Conservation (phyloP, 192 early-diverging fungal genomes). For the Spizellomyces sp. region DNA sequence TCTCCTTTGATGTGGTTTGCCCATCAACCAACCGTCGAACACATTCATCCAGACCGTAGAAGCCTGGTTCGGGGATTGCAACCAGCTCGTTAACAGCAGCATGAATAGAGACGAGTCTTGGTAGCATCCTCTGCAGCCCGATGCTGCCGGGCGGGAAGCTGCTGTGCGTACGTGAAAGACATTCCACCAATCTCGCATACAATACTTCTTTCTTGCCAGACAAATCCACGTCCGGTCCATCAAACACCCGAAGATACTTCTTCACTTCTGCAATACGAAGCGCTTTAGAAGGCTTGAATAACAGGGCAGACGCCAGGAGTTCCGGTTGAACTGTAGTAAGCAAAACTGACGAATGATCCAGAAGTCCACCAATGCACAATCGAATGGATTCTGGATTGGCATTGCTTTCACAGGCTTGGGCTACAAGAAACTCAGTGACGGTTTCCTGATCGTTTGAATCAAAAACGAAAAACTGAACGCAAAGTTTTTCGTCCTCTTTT, state of each 20-base stretch:
- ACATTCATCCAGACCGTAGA: conserved; percentile 22
- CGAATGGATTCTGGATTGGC: background rate
- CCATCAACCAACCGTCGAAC: conserved; percentile 3
- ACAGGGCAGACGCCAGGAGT: conserved; percentile 10
- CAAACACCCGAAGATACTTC: conserved; percentile 31
- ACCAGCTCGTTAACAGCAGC: conserved; percentile 11
- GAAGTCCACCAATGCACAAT: conserved; percentile 32
- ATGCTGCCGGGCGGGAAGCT: background rate
- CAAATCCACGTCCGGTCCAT: background rate
- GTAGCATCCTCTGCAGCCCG: conserved; percentile 18
- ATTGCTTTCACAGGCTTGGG: conserved; percentile 6
- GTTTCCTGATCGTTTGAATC: conserved; percentile 14
- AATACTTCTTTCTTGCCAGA: conserved; percentile 22
- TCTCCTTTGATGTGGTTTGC: background rate
- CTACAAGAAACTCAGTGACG: conserved; percentile 24
- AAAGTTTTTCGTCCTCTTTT: background rate
- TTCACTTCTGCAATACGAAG: conserved; percentile 18
- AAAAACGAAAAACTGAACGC: conserved; percentile 44
- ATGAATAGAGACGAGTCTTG: conserved; percentile 24
- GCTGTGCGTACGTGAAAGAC: background rate
- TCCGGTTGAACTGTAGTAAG: conserved; percentile 34
- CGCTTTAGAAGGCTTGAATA: conserved; percentile 3
- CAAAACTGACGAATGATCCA: conserved; percentile 33
- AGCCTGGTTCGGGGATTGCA: conserved; percentile 33
- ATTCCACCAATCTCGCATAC: conserved; percentile 9